A percentile compares a stretch with the other conserved stretches of the same genome.
Evolutionary conservation across 257 asterid genomes (phyloP).

Genomic region (Phtheirospermum japonicum): DNA sequence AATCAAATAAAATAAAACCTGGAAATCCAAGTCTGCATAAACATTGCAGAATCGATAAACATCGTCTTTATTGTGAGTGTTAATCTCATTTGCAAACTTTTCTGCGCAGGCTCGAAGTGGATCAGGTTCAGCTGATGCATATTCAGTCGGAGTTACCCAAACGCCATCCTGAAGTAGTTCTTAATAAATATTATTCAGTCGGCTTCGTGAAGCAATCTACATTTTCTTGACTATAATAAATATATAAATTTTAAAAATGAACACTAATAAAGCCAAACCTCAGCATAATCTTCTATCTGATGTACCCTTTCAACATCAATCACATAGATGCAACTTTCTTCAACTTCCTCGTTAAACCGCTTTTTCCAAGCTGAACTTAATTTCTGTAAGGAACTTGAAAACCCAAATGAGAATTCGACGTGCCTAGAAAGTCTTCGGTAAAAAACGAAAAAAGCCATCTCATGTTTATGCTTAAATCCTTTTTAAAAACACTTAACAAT

Average conservation of each 20-base stretch:
- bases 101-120: conserved; percentile 85
- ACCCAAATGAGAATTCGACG: conserved; percentile 29
- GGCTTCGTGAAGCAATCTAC: conserved; percentile 21
- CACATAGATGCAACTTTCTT: conserved; percentile 54
- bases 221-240: too few relatives aligned
- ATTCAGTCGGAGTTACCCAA: conserved; percentile 67
- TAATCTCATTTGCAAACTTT: conserved; percentile 75
- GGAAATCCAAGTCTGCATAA: conserved; percentile 71
- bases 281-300: conserved; percentile 88
- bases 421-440: too few relatives aligned
- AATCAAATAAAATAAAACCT: conserved; percentile 33
- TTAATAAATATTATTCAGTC: conserved; percentile 12
- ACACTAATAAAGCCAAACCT: conserved; percentile 49
- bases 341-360: conserved; percentile 64
- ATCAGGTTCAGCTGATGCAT: conserved; percentile 80
- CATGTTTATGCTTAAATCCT: too few relatives aligned
- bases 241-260: conserved; percentile 1
- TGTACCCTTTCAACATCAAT: conserved; percentile 70
- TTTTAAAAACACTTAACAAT: too few relatives aligned
- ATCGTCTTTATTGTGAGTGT: conserved; percentile 67
- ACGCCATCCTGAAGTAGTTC: conserved; percentile 57
- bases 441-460: too few relatives aligned
- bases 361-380: conserved; percentile 61
- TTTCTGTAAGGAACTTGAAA: conserved; percentile 44
- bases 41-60: conserved; percentile 78